Evolutionary conservation across 2,329 filamentous ascomycete species (phyloP), one percentile per base, ranked within the genome.

Genomic region (Aspergillus aculeatinus): DNA sequence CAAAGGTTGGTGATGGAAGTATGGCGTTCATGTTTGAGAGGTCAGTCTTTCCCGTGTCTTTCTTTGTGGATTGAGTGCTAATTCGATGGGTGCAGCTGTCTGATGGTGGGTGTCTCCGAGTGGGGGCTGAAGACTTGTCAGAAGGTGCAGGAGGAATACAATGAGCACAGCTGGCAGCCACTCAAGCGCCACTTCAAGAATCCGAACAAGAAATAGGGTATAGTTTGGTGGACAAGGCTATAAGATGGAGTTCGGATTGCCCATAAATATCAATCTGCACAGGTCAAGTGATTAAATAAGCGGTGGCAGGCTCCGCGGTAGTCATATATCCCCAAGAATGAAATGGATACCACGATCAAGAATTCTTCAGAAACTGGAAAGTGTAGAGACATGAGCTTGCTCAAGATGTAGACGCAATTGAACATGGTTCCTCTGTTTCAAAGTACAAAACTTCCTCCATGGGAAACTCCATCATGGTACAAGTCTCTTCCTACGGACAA

Each of bases 81-180:
- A 78, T 76, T 67, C 78, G 75, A 75, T 77, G 59, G 73, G 71
- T 63, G 31, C 68, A 82, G 84, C 67, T 84, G 80, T 65, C 73
- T 89, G 55, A 89, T 90, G 87, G 83, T 90, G 27, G 88, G 88
- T 3, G 87, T 90, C 25, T 89, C 88, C 2, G 87, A 89, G 63
- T 91, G 88, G 88, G 88, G 87, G 1, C 73, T 90, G 63, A 88
- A 86, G 74, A 84, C 85, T 63, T 94, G 87, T 71, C 77, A 82
- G 68, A 90, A 90, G 75, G 84, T 90, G 47, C 88, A 90, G 78
- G 81, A 86, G 65, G 85, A 85, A 59, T 96, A 95, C 70, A 92
- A 87, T 71, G 85, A 87, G 59, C 89, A 96, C 79, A 93, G 90
- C 72, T 96, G 92, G 92, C 87, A 82, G 29, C 83, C 83, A 0